These are phyloP conservation scores for Chalciporus chontae DNA, from an alignment of 768 basidiomycete genomes.

Conservation along the genomic window DNA sequence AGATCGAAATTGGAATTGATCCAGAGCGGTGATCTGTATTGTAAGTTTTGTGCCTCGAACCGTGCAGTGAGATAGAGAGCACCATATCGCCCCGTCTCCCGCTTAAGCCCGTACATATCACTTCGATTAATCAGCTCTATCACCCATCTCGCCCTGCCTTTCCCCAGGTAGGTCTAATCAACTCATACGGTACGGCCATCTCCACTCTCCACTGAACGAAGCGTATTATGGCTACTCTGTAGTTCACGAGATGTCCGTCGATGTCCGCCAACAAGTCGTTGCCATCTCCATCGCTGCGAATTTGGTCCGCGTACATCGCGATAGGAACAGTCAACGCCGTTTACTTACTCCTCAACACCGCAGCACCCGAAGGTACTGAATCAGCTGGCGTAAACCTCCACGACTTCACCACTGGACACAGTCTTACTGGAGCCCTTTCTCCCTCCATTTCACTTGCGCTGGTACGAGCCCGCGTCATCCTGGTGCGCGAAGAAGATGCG, in stretches of 20 bases:
- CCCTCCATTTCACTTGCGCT: slow-evolving; percentile 14
- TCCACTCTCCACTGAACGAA: no score
- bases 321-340: background rate
- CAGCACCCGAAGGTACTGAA: background rate
- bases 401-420: slow-evolving; percentile 12
- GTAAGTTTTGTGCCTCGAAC: no score
- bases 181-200: background rate
- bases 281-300: slow-evolving; percentile 7
- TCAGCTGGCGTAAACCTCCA: slow-evolving; percentile 1
- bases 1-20: no score
- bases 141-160: no score
- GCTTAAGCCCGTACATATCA: no score
- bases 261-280: slow-evolving; percentile 17
- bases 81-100: no score
- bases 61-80: no score
- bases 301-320: slow-evolving; percentile 1
- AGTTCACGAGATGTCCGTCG: slow-evolving; percentile 7
- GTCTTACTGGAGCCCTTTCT: slow-evolving; percentile 11
- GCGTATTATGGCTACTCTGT: background rate
- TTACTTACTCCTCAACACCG: slow-evolving; percentile 2
- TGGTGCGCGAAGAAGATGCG: background rate
- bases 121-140: no score
- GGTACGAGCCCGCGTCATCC: background rate
- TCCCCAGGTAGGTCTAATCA: no score
- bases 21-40: no score